Evolutionary conservation across 176 grass and related monocot genomes (phyloP), one percentile per base, ranked within the genome.

Genomic region (Carex kokanica): DNA sequence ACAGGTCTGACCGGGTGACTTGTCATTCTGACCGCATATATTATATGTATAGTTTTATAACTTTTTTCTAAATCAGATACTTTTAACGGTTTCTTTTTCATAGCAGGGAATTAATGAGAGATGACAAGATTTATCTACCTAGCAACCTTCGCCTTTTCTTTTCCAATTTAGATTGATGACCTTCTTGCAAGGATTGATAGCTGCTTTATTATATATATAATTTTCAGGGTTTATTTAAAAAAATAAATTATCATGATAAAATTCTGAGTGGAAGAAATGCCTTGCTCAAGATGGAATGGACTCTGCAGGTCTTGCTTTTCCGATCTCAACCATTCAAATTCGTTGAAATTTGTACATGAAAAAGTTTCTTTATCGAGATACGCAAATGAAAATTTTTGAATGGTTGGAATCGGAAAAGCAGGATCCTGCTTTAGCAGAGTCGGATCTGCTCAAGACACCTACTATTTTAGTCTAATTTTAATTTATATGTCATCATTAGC

Each of bases 1-100:
- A 72, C 18, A 72, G 38, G 41, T 72, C 68, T 64, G 62, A 64
- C 62, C n/a, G 18, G 43, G 9, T 25, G 20, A 73, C 69, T 12
- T 24, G 69, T 73, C 69, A 24, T 73, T 23, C 69, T 73, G 43
- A 73, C 41, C 41, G 20, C 38, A 73, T 53, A 53, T 58, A 17
- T 68, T 65, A 34, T 73, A 58, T 17, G 10, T 74, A 71, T 71
- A 45, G 4, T 70, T 43, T 70, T 11, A 9, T 14, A 27, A 64
- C 23, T 70, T 41, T 51, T 51, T 74, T 74, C 70, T 74, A 74
- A 16, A 74, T 53, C 6, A 1, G 47, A 16, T 53, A 27, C 43
- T 52, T 74, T 74, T 74, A 74, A 74, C 45, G 41, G 41, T 74
- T 51, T 27, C 70, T 52, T 74, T 40, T 70, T 74, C 45, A 52